Conservation (phyloP, 345 rosid genomes). For the Hirschfeldia incana region DNA sequence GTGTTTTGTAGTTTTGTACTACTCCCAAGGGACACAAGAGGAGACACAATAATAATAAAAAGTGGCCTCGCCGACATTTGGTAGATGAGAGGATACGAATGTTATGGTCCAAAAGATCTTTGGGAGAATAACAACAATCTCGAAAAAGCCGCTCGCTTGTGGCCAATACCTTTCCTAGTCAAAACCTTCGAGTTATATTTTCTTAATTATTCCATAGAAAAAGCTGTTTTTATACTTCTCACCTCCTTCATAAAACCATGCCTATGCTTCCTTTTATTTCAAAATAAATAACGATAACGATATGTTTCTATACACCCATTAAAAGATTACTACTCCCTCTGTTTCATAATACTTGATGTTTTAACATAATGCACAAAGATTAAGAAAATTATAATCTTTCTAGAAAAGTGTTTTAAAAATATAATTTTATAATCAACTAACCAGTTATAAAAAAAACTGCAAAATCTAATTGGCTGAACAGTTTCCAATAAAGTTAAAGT, state of each 20-base stretch:
- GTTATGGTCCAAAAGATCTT: constrained; percentile 38
- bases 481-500: too few species aligned
- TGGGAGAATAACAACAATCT: constrained; percentile 30
- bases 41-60: constrained; percentile 13
- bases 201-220: background rate
- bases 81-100: constrained; percentile 39
- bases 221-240: background rate
- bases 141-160: constrained; percentile 38
- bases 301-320: too few species aligned
- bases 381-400: too few species aligned
- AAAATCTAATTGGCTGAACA: too few species aligned
- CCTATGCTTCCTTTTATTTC: background rate
- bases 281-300: too few species aligned
- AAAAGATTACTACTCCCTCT: too few species aligned
- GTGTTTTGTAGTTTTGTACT: constrained; percentile 3
- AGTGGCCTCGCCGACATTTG: constrained; percentile 50
- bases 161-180: constrained; percentile 54
- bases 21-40: constrained; percentile 17
- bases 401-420: too few species aligned
- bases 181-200: constrained; percentile 18
- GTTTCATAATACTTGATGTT: too few species aligned
- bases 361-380: too few species aligned
- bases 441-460: too few species aligned
- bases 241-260: background rate
- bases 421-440: too few species aligned